Percentiles rank a stretch among this genome's conserved stretches.
Evolutionary conservation across 176 grass and related monocot genomes (phyloP).

Genomic region (Triticum monococcum): DNA sequence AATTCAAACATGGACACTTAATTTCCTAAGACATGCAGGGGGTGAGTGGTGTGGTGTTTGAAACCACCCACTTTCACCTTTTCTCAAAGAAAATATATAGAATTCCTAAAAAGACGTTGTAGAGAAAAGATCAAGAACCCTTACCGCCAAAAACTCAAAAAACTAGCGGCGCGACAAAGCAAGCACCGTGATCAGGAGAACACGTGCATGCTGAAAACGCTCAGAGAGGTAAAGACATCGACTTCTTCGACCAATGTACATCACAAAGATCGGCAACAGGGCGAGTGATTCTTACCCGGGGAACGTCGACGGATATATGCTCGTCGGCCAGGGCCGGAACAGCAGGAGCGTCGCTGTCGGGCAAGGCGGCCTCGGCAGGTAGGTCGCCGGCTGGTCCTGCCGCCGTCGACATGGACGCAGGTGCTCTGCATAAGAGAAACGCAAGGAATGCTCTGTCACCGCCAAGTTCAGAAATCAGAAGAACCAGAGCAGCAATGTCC

Average conservation of each 20-base stretch:
- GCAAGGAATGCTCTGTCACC: background rate
- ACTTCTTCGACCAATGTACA: background rate
- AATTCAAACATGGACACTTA: background rate
- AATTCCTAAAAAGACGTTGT: no score
- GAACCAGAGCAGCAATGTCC: background rate
- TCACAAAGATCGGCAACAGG: background rate
- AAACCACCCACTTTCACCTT: background rate
- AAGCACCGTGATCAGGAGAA: background rate
- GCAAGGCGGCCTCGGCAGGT: background rate
- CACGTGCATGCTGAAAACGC: background rate
- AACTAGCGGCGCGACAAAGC: background rate
- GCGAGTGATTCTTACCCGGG: background rate
- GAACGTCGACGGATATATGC: background rate
- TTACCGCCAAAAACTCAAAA: background rate
- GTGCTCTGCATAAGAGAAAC: background rate
- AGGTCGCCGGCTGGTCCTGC: background rate
- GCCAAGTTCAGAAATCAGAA: background rate
- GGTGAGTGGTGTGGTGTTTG: background rate
- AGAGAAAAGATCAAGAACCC: background rate
- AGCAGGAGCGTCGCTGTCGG: background rate
- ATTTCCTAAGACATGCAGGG: background rate
- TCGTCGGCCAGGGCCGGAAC: background rate
- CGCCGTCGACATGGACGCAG: background rate
- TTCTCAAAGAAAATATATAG: background rate
- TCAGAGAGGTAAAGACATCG: background rate